Base-by-base conservation (phyloP, 179 eudicot genomes). In the Actinidia polygama region DNA sequence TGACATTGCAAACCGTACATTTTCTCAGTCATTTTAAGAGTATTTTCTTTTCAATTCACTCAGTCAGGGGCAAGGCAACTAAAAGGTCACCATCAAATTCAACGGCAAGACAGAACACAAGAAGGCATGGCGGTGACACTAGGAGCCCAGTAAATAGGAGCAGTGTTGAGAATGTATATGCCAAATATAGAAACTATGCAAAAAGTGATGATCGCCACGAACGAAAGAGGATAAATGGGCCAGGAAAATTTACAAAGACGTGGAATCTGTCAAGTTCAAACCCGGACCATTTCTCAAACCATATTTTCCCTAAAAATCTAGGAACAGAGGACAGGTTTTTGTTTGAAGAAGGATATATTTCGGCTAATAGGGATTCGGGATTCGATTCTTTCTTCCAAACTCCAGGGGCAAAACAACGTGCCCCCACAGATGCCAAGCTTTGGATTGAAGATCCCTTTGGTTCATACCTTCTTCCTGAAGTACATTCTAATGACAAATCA, bases 51-150 rank as follows among this genome's bases (percentile, higher is more conserved):
- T 79, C 66, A 21, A 44, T 62, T 23, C 62, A 84, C 61, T 67
- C 85, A 92, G 95, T 82, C 59, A 84, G 87, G 83, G 83, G 86
- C 78, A 64, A 83, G 50, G 82, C 79, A 36, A 53, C 46, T 55
- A 66, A 79, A 75, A 84, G 73, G 67, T 73, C 74, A 77, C 73
- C 82, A 49, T 85, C 76, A 36, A 79, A 83, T 36, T 79, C 86
- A 70, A 61, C 47, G 79, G 58, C 53, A 67, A 78, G 71, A 61
- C 89, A 84, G 61, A 80, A 80, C 57, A 84, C 15, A 50, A 63
- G 54, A 47, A 24, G 46, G 21, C 58, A 75, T 47, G 44, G 75
- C 40, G 44, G 23, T 5, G 55, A 46, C 19, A 16, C 10, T 9
- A 67, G 78, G 49, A 67, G 62, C 77, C 73, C 77, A 0, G 72